These are phyloP conservation scores for Fusarium liriodendri DNA, from an alignment of 2,329 filamentous ascomycete genomes.

Conservation along the genomic window DNA sequence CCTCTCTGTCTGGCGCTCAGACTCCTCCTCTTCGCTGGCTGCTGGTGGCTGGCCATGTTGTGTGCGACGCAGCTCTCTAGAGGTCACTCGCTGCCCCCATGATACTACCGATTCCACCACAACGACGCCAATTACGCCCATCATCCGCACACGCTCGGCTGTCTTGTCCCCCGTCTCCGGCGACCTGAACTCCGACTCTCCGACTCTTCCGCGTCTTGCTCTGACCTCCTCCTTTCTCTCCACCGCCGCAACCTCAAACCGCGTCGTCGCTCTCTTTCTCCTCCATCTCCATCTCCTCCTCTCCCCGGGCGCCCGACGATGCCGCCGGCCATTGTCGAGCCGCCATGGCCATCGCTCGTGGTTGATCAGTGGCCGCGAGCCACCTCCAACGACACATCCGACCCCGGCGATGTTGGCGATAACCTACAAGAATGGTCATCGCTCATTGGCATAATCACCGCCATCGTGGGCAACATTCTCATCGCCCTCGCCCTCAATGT, in stretches of 20 bases:
- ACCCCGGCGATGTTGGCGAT: constrained; percentile 54
- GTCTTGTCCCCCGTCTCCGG: constrained; percentile 19
- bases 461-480: constrained; percentile 90
- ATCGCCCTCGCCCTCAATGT: constrained; percentile 97
- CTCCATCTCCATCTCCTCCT: constrained; percentile 20
- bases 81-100: constrained; percentile 40
- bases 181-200: constrained; percentile 14
- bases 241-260: constrained; percentile 1
- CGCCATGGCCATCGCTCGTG: constrained; percentile 37
- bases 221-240: constrained; percentile 12
- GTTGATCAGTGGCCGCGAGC: constrained; percentile 29
- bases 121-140: constrained; percentile 22
- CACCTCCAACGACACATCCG: constrained; percentile 22
- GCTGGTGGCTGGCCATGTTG: constrained; percentile 41
- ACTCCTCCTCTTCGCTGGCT: not conserved
- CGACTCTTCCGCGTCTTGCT: constrained; percentile 5
- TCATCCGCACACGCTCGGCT: constrained; percentile 26
- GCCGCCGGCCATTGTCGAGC: constrained; percentile 39
- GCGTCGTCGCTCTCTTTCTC: constrained; percentile 33
- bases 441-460: constrained; percentile 92
- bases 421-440: constrained; percentile 83
- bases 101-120: constrained; percentile 33
- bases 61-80: constrained; percentile 27
- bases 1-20: not conserved
- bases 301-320: constrained; percentile 39